These are phyloP conservation scores for Ceratobasidium sp. DNA, from an alignment of 1,284 basidiomycete genomes.

Conservation along the genomic window DNA sequence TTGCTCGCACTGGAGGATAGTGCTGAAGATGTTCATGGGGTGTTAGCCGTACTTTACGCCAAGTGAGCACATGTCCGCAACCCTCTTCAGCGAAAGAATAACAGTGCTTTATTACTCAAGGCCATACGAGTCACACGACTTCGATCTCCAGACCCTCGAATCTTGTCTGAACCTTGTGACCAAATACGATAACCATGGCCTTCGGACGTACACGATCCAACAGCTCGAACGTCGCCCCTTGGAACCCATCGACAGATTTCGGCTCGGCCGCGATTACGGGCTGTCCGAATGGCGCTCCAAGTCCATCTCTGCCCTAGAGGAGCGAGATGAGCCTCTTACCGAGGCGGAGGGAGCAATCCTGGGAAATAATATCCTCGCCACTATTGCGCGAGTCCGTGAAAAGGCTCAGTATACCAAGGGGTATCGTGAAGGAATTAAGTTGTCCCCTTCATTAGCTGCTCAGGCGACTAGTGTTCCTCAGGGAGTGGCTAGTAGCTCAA, in stretches of 20 bases:
- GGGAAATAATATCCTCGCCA: no score
- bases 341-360: neutral
- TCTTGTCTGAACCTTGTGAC: neutral
- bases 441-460: no score
- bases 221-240: neutral
- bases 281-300: neutral
- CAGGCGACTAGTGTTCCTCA: no score
- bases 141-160: neutral
- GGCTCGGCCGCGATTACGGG: neutral
- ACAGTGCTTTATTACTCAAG: neutral
- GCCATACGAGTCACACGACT: neutral
- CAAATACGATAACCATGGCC: neutral
- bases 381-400: no score
- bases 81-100: no score
- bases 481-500: no score
- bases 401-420: no score
- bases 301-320: neutral
- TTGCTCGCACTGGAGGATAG: no score
- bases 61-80: no score
- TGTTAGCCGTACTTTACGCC: no score
- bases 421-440: no score
- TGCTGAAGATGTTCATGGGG: no score
- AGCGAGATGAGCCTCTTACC: conserved; percentile 5
- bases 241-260: neutral
- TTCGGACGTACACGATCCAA: neutral